Evolutionary conservation across 768 basidiomycete species (phyloP).

Genomic region (Symmetrospora coprosmae): DNA sequence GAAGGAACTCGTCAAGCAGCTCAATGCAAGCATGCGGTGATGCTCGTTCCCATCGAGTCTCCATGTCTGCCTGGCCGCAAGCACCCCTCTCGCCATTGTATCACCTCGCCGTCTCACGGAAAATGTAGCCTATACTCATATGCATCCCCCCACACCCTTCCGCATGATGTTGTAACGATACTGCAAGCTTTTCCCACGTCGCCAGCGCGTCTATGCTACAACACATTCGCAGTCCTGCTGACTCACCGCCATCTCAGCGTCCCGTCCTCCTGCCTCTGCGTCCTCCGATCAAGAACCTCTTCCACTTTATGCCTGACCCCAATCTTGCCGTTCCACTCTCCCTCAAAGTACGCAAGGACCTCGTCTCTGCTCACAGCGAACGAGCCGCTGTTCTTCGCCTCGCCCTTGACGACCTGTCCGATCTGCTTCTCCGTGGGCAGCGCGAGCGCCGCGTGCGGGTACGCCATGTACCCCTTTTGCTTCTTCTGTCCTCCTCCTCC

Average conservation of each 20-base stretch:
- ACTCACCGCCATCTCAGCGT: slow-evolving; percentile 29
- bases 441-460: slow-evolving; percentile 42
- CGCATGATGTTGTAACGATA: no score
- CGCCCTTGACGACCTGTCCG: slow-evolving; percentile 50
- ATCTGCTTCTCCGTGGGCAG: slow-evolving; percentile 71
- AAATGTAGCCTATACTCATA: no score
- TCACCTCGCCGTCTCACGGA: no score
- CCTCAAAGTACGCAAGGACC: slow-evolving; percentile 47
- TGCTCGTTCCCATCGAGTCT: no score
- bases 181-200: no score
- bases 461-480: slow-evolving; percentile 19
- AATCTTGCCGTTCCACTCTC: slow-evolving; percentile 43
- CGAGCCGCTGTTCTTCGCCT: slow-evolving; percentile 49
- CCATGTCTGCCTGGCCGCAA: no score
- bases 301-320: slow-evolving; percentile 62
- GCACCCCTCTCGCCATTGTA: no score
- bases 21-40: no score
- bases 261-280: slow-evolving; percentile 38
- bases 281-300: slow-evolving; percentile 60
- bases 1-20: no score
- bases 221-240: no score
- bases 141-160: no score
- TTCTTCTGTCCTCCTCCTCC: slow-evolving; percentile 17
- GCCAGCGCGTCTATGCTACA: no score
- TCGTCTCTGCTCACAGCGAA: slow-evolving; percentile 53